A percentile compares a stretch with the other conserved stretches of the same genome.
Evolutionary conservation across 805 yeast genomes (phyloP).

Genomic region (Monosporozyma solicola): DNA sequence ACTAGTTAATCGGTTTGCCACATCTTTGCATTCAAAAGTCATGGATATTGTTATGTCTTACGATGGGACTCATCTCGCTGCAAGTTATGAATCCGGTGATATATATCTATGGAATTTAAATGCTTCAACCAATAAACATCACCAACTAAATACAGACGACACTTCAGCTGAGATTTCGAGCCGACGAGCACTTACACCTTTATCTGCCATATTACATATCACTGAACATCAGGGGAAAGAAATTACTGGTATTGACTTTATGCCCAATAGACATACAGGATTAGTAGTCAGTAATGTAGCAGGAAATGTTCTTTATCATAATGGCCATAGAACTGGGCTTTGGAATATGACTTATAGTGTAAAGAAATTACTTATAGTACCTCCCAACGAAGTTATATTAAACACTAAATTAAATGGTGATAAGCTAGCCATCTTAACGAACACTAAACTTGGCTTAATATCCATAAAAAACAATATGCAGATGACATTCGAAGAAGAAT

Average conservation of each 20-base stretch:
- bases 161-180: neutral
- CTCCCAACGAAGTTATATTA: slow-evolving; percentile 10
- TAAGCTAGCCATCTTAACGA: slow-evolving; percentile 21
- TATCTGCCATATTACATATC: slow-evolving; percentile 24
- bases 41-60: slow-evolving; percentile 50
- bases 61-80: slow-evolving; percentile 62
- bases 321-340: slow-evolving; percentile 41
- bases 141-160: neutral
- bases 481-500: neutral
- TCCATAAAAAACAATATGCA: slow-evolving; percentile 7
- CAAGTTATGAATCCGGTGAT: slow-evolving; percentile 58
- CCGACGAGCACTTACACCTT: slow-evolving; percentile 4
- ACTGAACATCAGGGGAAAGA: slow-evolving; percentile 27
- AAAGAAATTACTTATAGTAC: slow-evolving; percentile 9
- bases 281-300: slow-evolving; percentile 45
- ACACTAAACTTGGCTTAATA: slow-evolving; percentile 13
- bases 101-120: slow-evolving; percentile 61
- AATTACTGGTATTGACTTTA: slow-evolving; percentile 39
- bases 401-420: slow-evolving; percentile 7
- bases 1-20: neutral
- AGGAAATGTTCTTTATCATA: slow-evolving; percentile 57
- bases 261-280: slow-evolving; percentile 46
- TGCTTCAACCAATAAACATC: neutral
- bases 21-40: slow-evolving; percentile 24
- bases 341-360: slow-evolving; percentile 22